A percentile compares a stretch with the other conserved stretches of the same genome.
Conservation (phyloP, 306 rosid genomes). For the Quercus mongolica region DNA sequence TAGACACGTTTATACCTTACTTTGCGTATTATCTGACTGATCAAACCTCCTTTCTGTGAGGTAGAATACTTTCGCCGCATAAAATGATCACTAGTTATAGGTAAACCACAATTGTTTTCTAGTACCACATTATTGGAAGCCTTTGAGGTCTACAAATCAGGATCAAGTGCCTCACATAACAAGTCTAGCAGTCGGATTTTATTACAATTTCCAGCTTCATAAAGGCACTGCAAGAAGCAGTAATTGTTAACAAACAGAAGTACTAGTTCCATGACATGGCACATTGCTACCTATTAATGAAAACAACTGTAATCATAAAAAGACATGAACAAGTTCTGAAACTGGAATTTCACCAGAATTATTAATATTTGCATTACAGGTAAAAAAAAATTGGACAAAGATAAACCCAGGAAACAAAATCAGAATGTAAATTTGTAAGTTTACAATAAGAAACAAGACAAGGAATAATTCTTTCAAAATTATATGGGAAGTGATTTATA, state of each 20-base stretch:
- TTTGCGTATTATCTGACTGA: too few relatives aligned
- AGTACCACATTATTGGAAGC: too few relatives aligned
- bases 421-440: too few relatives aligned
- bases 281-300: constrained; percentile 7
- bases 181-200: constrained; percentile 67
- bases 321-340: not conserved
- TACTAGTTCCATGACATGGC: constrained; percentile 12
- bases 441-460: not conserved
- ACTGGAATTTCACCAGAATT: not conserved
- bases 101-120: too few relatives aligned
- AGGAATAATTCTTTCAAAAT: not conserved
- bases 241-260: constrained; percentile 19
- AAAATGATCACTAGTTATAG: too few relatives aligned
- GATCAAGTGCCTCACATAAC: constrained; percentile 75
- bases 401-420: too few relatives aligned
- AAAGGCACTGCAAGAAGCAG: constrained; percentile 66
- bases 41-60: too few relatives aligned
- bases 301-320: not conserved
- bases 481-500: not conserved
- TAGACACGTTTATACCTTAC: too few relatives aligned
- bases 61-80: too few relatives aligned
- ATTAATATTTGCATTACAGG: not conserved
- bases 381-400: not conserved
- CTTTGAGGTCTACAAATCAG: too few relatives aligned
- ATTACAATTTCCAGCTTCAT: constrained; percentile 70